Evolutionary conservation across 1,139 yeast species (phyloP).

Genomic region (Pichia sp.): DNA sequence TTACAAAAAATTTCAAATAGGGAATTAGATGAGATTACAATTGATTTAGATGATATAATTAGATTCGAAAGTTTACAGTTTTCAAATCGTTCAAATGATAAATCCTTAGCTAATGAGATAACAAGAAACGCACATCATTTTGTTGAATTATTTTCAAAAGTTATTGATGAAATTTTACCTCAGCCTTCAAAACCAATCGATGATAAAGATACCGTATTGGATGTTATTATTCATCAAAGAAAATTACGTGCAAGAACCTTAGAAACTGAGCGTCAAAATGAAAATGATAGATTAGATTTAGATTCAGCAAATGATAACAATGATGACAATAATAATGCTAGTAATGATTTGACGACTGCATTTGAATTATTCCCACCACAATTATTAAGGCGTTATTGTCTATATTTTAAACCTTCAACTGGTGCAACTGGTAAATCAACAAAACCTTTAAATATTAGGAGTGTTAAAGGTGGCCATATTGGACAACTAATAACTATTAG

Average conservation of each 20-base stretch:
- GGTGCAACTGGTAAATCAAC: constrained; percentile 34
- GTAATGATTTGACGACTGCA: constrained; percentile 21
- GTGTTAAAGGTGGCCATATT: constrained; percentile 73
- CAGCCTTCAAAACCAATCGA: constrained; percentile 67
- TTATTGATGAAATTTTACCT: constrained; percentile 80
- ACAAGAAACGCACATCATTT: constrained; percentile 72
- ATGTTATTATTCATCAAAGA: constrained; percentile 88
- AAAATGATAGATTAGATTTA: constrained; percentile 31
- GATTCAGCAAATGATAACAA: constrained; percentile 23
- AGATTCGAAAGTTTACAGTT: constrained; percentile 43
- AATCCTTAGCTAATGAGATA: constrained; percentile 48
- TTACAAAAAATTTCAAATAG: constrained; percentile 82
- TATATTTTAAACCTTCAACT: constrained; percentile 80
- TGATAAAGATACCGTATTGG: constrained; percentile 85
- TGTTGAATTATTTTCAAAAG: constrained; percentile 66
- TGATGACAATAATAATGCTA: constrained; percentile 25
- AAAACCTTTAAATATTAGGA: constrained; percentile 79
- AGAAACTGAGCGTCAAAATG: constrained; percentile 60
- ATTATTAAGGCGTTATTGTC: constrained; percentile 75
- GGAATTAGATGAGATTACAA: constrained; percentile 55
- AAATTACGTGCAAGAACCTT: constrained; percentile 71
- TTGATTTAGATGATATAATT: constrained; percentile 82
- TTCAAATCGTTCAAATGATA: constrained; percentile 14
- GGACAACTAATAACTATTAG: constrained; percentile 87
- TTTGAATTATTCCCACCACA: constrained; percentile 68